Conservation (phyloP, 805 yeast genomes). For the Monosporozyma aerobia region DNA sequence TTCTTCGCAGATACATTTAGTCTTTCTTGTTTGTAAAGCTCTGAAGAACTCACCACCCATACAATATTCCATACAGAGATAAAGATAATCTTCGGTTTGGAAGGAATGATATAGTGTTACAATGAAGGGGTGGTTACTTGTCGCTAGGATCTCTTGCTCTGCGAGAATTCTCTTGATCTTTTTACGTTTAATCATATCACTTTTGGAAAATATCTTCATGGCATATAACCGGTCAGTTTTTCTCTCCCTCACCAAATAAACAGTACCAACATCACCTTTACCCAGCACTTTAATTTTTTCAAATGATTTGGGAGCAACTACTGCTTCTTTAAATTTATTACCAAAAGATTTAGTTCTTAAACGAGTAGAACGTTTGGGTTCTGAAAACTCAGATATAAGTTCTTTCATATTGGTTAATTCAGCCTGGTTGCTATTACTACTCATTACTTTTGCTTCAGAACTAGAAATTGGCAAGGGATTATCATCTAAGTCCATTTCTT, state of each 20-base stretch:
- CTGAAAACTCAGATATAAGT: slow-evolving; percentile 2
- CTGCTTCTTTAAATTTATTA: slow-evolving; percentile 62
- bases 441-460: not conserved
- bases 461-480: not conserved
- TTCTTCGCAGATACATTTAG: slow-evolving; percentile 74
- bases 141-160: slow-evolving; percentile 92
- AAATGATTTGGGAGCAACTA: slow-evolving; percentile 79
- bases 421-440: not conserved
- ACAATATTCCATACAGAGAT: slow-evolving; percentile 96
- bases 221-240: slow-evolving; percentile 70
- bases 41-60: slow-evolving; percentile 99
- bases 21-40: slow-evolving; percentile 83
- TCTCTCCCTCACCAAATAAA: slow-evolving; percentile 81
- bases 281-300: slow-evolving; percentile 88
- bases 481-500: not conserved
- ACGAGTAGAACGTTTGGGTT: slow-evolving; percentile 27
- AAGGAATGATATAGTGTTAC: slow-evolving; percentile 94
- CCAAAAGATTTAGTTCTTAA: slow-evolving; percentile 45
- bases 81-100: slow-evolving; percentile 85
- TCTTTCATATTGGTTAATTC: not conserved
- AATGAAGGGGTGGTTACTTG: slow-evolving; percentile 93
- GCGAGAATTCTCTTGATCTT: slow-evolving; percentile 91
- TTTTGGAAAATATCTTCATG: slow-evolving; percentile 81
- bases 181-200: slow-evolving; percentile 91
- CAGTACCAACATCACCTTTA: slow-evolving; percentile 97